Base-by-base conservation (phyloP, 306 rosid genomes). In the Lablab purpureus region DNA sequence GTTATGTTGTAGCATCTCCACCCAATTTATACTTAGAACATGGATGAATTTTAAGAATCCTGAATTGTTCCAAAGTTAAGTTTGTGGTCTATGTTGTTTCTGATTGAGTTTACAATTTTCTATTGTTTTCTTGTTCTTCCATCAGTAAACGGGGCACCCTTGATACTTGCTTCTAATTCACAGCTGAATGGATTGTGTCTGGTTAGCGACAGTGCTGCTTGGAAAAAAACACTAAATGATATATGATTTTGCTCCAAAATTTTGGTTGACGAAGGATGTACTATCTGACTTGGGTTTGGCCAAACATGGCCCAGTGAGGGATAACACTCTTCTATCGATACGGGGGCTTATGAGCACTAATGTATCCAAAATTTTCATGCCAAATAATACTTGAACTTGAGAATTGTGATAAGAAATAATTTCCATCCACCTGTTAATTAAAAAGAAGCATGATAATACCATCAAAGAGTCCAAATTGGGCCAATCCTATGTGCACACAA, bases 201-300 rank as follows among this genome's bases (percentile, higher is more conserved):
- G 23, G 3, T 52, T 52, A 18, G 27, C 18, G 25, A 54, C 27
- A 59, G 30, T 71, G 51, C 67, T 76, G 63, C 78, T 50, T 7
- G 21, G 19, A 6, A 34, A 36, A 80, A 32, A 45, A 40, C 65
- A 43, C 32, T 87, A 91, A n/a, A n/a, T n/a, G n/a, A n/a, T n/a
- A n/a, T n/a, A n/a, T n/a, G n/a, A n/a, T n/a, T n/a, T n/a, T n/a
- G n/a, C 81, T 90, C 92, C 62, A n/a, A 90, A 73, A 91, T 90
- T 80, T 87, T 91, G 84, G 91, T 88, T 43, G 87, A 76, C 23
- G 88, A 86, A 58, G 65, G 36, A 12, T 58, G 23, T 69, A 4
- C 25, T 17, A 46, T 25, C 59, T 47, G 74, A 47, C 9, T 46
- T 14, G 45, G 52, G 30, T 13, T 67, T 43, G 37, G 18, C 55